These are phyloP conservation scores for Trichoderma asperellum DNA, from an alignment of 2,329 filamentous ascomycete genomes.

Conservation along the genomic window DNA sequence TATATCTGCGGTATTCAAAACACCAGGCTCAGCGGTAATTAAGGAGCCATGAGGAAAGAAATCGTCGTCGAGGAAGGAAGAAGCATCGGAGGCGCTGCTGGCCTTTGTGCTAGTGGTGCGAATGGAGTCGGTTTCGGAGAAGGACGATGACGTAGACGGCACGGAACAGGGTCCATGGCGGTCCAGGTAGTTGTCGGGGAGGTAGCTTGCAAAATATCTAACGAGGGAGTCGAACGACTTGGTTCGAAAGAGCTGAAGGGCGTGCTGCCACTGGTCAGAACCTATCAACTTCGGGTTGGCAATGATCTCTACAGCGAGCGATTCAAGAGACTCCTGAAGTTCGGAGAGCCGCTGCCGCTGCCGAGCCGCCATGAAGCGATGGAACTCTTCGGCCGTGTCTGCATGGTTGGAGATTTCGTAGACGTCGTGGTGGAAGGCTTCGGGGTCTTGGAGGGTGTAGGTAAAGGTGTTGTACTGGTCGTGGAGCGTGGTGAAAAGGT, in stretches of 20 bases:
- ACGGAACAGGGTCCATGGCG: conserved; percentile 45
- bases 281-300: conserved; percentile 62
- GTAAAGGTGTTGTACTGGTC: conserved; percentile 64
- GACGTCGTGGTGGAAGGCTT: conserved; percentile 65
- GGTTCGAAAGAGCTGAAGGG: conserved; percentile 62
- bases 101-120: conserved; percentile 45
- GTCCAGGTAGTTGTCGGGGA: conserved; percentile 53
- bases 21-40: conserved; percentile 52
- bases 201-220: conserved; percentile 62
- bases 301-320: conserved; percentile 63
- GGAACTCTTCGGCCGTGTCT: conserved; percentile 56
- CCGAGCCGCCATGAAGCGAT: conserved; percentile 57
- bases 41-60: conserved; percentile 39
- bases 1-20: conserved; percentile 33
- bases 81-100: conserved; percentile 46
- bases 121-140: conserved; percentile 45
- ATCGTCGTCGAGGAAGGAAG: conserved; percentile 49
- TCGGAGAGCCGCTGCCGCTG: conserved; percentile 59
- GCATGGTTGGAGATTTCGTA: conserved; percentile 60
- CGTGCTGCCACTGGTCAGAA: conserved; percentile 62
- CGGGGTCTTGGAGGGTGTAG: conserved; percentile 60
- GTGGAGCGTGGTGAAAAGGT: conserved; percentile 61
- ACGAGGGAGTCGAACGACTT: conserved; percentile 64
- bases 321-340: conserved; percentile 59
- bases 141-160: conserved; percentile 46